These are phyloP conservation scores for Thelephora terrestris DNA, from an alignment of 1,284 basidiomycete species.

Conservation along the genomic window DNA sequence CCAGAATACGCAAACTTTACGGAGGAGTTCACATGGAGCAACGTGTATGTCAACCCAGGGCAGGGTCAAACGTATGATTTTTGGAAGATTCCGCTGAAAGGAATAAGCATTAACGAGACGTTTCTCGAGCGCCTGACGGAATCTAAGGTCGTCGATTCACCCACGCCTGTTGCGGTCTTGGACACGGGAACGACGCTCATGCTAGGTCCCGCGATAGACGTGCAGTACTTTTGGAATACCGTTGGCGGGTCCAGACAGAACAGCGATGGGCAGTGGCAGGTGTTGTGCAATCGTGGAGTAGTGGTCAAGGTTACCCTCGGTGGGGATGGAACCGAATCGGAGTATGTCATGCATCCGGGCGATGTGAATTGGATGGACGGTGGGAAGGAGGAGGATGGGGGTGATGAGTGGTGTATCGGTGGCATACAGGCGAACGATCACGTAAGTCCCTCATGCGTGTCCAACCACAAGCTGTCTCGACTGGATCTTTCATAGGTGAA, in stretches of 20 bases:
- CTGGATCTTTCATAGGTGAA: constrained; percentile 30
- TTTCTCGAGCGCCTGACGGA: constrained; percentile 29
- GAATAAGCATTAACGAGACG: constrained; percentile 34
- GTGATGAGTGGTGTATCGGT: constrained; percentile 47
- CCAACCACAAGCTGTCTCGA: background rate
- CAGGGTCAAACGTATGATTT: constrained; percentile 33
- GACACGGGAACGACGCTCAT: constrained; percentile 52
- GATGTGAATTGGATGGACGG: constrained; percentile 43
- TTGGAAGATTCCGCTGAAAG: constrained; percentile 45
- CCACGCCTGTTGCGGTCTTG: constrained; percentile 39
- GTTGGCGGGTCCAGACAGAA: constrained; percentile 34
- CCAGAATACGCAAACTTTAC: constrained; percentile 25
- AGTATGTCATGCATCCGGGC: constrained; percentile 39
- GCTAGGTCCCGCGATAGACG: constrained; percentile 41
- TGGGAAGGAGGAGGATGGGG: constrained; percentile 34
- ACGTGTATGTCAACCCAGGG: constrained; percentile 30
- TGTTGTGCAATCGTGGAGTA: constrained; percentile 39
- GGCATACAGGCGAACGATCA: constrained; percentile 47
- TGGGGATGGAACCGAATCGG: constrained; percentile 23
- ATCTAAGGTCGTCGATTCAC: constrained; percentile 35
- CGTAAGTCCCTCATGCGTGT: constrained; percentile 21
- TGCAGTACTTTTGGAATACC: constrained; percentile 38
- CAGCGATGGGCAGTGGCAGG: constrained; percentile 35
- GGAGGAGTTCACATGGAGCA: constrained; percentile 27
- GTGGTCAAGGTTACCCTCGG: constrained; percentile 39